phyloP scores from a whole-genome alignment of 179 eudicot species.

The Pouteria campechiana region DNA sequence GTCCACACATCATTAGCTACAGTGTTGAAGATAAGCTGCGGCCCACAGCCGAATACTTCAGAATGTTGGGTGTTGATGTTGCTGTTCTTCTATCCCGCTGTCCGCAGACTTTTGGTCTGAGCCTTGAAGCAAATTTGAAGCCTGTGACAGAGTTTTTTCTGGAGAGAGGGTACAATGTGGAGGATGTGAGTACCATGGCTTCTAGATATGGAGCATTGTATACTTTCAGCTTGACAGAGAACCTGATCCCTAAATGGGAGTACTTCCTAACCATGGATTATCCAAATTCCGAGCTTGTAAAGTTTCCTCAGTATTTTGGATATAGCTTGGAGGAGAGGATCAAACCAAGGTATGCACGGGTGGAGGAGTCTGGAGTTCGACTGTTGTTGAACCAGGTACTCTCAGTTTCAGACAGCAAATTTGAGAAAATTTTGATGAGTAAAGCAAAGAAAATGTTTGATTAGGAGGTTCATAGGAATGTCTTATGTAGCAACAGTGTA shows the following conservation, averaged over 20 bases:
- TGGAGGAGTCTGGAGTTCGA: slow-evolving; percentile 37
- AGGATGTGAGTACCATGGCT: slow-evolving; percentile 44
- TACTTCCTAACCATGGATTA: slow-evolving; percentile 60
- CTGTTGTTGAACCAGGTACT: slow-evolving; percentile 50
- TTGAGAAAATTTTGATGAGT: slow-evolving; percentile 39
- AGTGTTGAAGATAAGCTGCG: slow-evolving; percentile 70
- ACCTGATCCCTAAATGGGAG: slow-evolving; percentile 70
- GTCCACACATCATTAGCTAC: slow-evolving; percentile 61
- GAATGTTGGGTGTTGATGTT: slow-evolving; percentile 45
- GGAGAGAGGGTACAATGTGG: slow-evolving; percentile 46
- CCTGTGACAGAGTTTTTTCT: slow-evolving; percentile 68
- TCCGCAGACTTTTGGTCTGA: slow-evolving; percentile 71
- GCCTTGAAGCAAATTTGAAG: slow-evolving; percentile 65
- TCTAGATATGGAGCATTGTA: slow-evolving; percentile 60
- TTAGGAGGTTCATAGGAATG: too few species aligned
- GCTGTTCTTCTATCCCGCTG: slow-evolving; percentile 42
- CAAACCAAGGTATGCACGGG: slow-evolving; percentile 53
- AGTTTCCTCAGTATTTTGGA: slow-evolving; percentile 79
- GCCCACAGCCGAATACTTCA: slow-evolving; percentile 61
- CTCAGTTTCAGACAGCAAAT: slow-evolving; percentile 39
- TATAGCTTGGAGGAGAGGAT: slow-evolving; percentile 73
- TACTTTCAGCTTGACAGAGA: slow-evolving; percentile 58
- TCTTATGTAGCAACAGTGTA: too few species aligned
- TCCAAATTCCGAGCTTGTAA: slow-evolving; percentile 51
- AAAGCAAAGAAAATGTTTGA: slow-evolving; percentile 34